These are phyloP conservation scores for Monascus purpureus DNA, from an alignment of 495 filamentous ascomycete genomes.

Conservation along the genomic window DNA sequence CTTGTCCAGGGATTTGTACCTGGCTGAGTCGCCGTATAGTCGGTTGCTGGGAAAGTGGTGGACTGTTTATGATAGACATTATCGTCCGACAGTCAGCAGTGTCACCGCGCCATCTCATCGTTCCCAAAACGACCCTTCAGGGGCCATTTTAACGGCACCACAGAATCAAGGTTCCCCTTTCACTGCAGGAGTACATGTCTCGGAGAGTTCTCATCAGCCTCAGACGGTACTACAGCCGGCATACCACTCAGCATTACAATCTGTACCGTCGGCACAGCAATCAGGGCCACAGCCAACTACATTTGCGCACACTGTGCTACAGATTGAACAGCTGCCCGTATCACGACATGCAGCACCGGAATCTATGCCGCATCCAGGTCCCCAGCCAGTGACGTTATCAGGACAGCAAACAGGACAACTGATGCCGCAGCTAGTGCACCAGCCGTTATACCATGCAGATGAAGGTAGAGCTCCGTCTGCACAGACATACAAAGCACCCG, in stretches of 20 bases:
- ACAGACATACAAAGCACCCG: not conserved
- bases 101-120: not conserved
- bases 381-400: no score
- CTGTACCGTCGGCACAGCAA: no score
- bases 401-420: no score
- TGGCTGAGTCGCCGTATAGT: slow-evolving; percentile 52
- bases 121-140: not conserved
- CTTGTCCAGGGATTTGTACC: slow-evolving; percentile 45
- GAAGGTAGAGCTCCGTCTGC: not conserved
- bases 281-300: no score
- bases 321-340: no score
- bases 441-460: no score
- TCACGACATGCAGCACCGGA: no score
- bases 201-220: not conserved
- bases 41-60: slow-evolving; percentile 78
- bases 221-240: not conserved
- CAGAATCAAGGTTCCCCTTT: not conserved
- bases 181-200: slow-evolving; percentile 25
- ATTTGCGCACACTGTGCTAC: no score
- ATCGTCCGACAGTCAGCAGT: slow-evolving; percentile 29
- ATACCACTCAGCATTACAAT: not conserved
- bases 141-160: not conserved
- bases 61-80: slow-evolving; percentile 82
- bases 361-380: no score
- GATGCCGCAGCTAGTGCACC: no score